Evolutionary conservation across 78 protist species (phyloP), one percentile per base, ranked within the genome.

Genomic region (Dictyostelium capitatum): DNA sequence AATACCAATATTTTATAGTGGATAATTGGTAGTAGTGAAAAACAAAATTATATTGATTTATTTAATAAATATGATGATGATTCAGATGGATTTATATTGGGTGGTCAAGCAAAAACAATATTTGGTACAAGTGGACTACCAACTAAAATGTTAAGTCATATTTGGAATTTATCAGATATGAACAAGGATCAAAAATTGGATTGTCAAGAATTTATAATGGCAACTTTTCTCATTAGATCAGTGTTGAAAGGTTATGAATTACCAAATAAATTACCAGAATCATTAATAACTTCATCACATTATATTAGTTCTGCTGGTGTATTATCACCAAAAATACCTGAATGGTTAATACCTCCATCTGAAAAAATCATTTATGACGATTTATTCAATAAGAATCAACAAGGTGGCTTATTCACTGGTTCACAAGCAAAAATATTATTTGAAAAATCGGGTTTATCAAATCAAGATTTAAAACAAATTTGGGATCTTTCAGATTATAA

Each of bases 171-270:
- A 17, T 74, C 93, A 6, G 93, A 87, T 77, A 28, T 77, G 23
- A 43, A 69, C 12, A 57, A 56, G 17, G 93, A 87, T 48, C 74
- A 65, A 32, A 75, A 64, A 51, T 57, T 87, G 5, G 93, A 87
- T 77, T 87, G 93, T 64, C 93, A 87, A 37, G 93, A 87, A 19
- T 87, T 87, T 64, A 87, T 87, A n/a, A 77, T 87, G 65, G 93
- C 93, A 20, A 64, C 93, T 8, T 87, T 77, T 62, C 56, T 87
- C 47, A 87, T 87, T 51, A 80, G 74, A 14, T 64, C 80, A 15
- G 72, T 77, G 17, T 25, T 87, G 37, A 77, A 74, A 41, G 93
- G 93, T 19, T 87, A 87, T 64, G 93, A 87, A 19, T 32, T 87
- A 37, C 93, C 93, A 57, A 28, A n/a, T 28, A 56, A 30, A 30